Evolutionary conservation across 1,284 basidiomycete species (phyloP).

Genomic region (Earliella scabrosa): DNA sequence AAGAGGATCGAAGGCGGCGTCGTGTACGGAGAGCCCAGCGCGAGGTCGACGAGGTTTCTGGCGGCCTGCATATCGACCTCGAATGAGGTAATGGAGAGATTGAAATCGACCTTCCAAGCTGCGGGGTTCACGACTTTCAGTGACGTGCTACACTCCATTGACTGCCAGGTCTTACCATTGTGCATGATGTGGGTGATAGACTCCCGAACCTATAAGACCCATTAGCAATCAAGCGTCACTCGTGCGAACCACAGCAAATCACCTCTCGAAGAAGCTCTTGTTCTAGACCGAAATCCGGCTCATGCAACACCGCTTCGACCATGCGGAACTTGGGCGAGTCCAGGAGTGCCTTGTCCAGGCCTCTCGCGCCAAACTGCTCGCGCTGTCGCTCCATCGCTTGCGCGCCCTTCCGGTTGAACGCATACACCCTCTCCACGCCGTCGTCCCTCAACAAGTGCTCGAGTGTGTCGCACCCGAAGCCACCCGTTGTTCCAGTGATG

Average conservation of each 20-base stretch:
- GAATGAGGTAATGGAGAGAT: constrained; percentile 30
- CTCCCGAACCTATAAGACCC: constrained; percentile 12
- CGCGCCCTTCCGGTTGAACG: constrained; percentile 26
- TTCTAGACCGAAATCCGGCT: constrained; percentile 34
- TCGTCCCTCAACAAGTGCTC: constrained; percentile 23
- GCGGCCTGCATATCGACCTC: constrained; percentile 25
- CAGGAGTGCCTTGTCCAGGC: constrained; percentile 34
- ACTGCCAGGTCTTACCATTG: constrained; percentile 28
- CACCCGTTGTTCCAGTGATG: constrained; percentile 34
- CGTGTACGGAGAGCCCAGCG: constrained; percentile 29
- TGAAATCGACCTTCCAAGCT: constrained; percentile 46
- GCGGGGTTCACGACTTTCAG: not conserved
- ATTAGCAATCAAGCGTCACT: not conserved
- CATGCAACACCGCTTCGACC: constrained; percentile 38
- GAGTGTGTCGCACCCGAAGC: constrained; percentile 30
- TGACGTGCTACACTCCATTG: not conserved
- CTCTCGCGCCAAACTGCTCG: constrained; percentile 34
- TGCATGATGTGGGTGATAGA: constrained; percentile 35
- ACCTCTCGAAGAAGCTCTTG: constrained; percentile 35
- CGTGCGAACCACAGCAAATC: not conserved
- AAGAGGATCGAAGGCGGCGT: constrained; percentile 33
- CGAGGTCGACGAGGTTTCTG: constrained; percentile 30
- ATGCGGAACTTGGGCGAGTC: constrained; percentile 36
- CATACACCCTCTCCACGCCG: constrained; percentile 29
- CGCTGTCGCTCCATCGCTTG: constrained; percentile 33